Base-by-base conservation (phyloP, 768 basidiomycete genomes). In the Agaricus blazei region DNA sequence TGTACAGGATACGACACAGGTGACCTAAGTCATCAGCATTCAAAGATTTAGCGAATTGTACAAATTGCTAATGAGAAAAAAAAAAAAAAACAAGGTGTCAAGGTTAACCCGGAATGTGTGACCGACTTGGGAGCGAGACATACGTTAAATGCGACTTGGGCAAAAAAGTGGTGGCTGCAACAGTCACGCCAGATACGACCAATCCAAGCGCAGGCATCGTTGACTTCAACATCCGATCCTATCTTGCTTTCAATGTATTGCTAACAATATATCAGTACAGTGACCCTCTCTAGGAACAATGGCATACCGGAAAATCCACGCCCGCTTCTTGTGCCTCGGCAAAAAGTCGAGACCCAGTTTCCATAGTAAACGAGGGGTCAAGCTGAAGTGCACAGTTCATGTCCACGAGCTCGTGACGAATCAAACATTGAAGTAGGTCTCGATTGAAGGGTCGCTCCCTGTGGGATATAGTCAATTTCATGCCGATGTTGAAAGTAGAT, bases 11-110 rank as follows among this genome's bases (percentile, higher is more conserved):
- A 65, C 80, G 84, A 66, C 85, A 89, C n/a, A 88, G 69, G 60
- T 82, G 80, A 50, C 89, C 82, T 41, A 92, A 71, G 14, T 81
- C 68, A 65, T 91, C 89, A 4, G 88, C 75, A 57, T 93, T 88
- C 36, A 79, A 70, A 19, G 77, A 69, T 28, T 70, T 71, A 8
- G 79, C 72, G 24, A 81, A 73, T 7, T 72, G 67, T n/a, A 72
- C 68, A 62, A 89, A 87, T 37, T 81, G 77, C 90, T 93, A 61
- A 19, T 19, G 19, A 19, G 19, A 19, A 19, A 19, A 19, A 19
- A 19, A 19, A 19, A 19, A 19, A 19, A 19, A 19, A 42, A 48
- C 51, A 46, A 40, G 15, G 43, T 14, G 23, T 49, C 24, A 43
- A 36, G 26, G 54, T 36, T 29, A 48, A 15, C 14, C 29, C 41